These are phyloP conservation scores for Penicillium egyptiacum DNA, from an alignment of 495 filamentous ascomycete genomes.

Conservation along the genomic window DNA sequence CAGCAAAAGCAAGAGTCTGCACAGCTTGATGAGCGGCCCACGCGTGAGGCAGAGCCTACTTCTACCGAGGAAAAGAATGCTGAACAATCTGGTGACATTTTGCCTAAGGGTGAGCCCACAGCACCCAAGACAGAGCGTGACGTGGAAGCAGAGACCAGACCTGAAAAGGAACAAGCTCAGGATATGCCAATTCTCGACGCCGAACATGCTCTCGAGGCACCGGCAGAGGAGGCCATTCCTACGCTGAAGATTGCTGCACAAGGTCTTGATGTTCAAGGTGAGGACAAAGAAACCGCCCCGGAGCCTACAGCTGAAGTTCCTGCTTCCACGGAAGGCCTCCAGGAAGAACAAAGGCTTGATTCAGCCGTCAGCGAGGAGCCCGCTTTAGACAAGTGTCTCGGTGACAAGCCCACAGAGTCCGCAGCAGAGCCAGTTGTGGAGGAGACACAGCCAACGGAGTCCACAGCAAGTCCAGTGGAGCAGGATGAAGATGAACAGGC, in stretches of 20 bases:
- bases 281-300: neutral
- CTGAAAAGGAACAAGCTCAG: slow-evolving; percentile 1
- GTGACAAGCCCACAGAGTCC: slow-evolving; percentile 3
- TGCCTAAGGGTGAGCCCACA: neutral
- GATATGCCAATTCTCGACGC: slow-evolving; percentile 1
- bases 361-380: neutral
- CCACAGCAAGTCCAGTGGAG: neutral
- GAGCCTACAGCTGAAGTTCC: neutral
- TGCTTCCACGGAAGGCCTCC: neutral
- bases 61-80: slow-evolving; percentile 18
- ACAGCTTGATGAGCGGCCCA: slow-evolving; percentile 10
- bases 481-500: slow-evolving; percentile 5
- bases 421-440: slow-evolving; percentile 8
- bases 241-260: neutral
- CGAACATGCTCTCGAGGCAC: neutral
- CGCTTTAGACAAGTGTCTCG: slow-evolving; percentile 3
- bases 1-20: slow-evolving; percentile 16
- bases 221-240: neutral
- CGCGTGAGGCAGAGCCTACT: slow-evolving; percentile 14
- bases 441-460: slow-evolving; percentile 1
- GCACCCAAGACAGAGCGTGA: neutral
- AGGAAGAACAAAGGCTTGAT: slow-evolving; percentile 5
- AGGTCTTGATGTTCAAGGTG: neutral
- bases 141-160: slow-evolving; percentile 5
- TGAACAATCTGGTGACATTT: neutral